phyloP scores from a whole-genome alignment of 2,329 filamentous ascomycete species.

The Ustilaginoidea virens region DNA sequence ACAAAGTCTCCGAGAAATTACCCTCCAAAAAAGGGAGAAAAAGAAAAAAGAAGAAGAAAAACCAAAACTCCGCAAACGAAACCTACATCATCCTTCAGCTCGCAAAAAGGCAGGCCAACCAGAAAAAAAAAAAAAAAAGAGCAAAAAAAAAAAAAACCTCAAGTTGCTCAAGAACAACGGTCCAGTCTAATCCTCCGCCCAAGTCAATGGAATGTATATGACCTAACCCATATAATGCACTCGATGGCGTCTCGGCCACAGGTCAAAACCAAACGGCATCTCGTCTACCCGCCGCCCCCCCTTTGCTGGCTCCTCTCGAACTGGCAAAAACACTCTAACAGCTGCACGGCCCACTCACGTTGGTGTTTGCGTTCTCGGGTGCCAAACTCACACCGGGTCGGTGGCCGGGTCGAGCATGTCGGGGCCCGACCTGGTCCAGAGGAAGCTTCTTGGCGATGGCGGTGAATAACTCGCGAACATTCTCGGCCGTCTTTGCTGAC shows the following conservation, averaged over 20 bases:
- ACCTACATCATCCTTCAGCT: slow-evolving; percentile 18
- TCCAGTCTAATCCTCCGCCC: slow-evolving; percentile 10
- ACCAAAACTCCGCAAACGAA: slow-evolving; percentile 23
- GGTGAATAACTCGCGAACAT: slow-evolving; percentile 90
- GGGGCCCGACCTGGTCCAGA: slow-evolving; percentile 86
- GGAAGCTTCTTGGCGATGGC: slow-evolving; percentile 96
- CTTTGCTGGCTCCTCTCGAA: too few relatives aligned
- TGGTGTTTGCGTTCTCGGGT: slow-evolving; percentile 42
- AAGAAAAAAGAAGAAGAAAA: slow-evolving; percentile 7
- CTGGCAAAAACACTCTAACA: slow-evolving; percentile 31
- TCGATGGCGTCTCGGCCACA: slow-evolving; percentile 8
- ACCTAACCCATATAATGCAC: slow-evolving; percentile 11
- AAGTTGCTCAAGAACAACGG: slow-evolving; percentile 10
- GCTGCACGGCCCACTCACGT: slow-evolving; percentile 37
- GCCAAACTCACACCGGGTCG: slow-evolving; percentile 42
- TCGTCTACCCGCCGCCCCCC: too few relatives aligned
- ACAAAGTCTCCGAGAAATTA: too few relatives aligned
- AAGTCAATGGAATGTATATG: slow-evolving; percentile 2
- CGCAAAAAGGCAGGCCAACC: slow-evolving; percentile 9
- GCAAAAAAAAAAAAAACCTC: slow-evolving; percentile 12
- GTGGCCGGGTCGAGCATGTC: slow-evolving; percentile 57
- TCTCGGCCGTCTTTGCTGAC: slow-evolving; percentile 92
- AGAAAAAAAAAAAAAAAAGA: too few relatives aligned
- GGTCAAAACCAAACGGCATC: too few relatives aligned
- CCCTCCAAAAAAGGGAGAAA: too few relatives aligned